These are phyloP conservation scores for Penicillium bovifimosum DNA, from an alignment of 495 filamentous ascomycete genomes.

Conservation along the genomic window DNA sequence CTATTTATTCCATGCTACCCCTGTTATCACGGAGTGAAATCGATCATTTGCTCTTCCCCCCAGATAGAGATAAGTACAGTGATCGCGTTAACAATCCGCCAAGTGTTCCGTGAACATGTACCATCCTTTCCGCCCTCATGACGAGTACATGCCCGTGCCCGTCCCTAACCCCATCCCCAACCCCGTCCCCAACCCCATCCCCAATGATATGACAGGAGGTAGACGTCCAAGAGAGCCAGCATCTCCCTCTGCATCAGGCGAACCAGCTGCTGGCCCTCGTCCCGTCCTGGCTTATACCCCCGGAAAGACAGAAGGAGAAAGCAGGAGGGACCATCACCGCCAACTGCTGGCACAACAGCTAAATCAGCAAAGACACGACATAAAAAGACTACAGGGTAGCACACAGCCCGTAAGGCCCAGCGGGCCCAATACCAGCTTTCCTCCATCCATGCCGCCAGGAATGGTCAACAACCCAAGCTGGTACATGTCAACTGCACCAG, in stretches of 20 bases:
- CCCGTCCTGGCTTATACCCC: background rate
- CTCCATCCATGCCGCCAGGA: background rate
- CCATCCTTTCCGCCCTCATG: background rate
- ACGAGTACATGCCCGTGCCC: background rate
- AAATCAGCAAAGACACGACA: background rate
- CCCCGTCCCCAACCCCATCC: conserved; percentile 3
- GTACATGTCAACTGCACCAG: background rate
- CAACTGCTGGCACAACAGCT: background rate
- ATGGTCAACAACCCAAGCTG: background rate
- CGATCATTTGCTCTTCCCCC: background rate
- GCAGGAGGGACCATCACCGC: background rate
- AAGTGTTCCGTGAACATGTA: background rate
- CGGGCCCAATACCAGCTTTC: background rate
- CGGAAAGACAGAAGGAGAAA: background rate
- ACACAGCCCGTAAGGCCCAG: background rate
- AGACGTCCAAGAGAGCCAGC: background rate
- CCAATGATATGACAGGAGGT: background rate
- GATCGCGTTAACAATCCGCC: background rate
- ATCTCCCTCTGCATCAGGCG: background rate
- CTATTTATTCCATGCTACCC: background rate
- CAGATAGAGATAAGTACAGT: too few species aligned
- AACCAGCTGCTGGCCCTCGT: background rate
- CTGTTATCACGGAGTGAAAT: background rate
- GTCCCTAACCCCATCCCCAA: conserved; percentile 3
- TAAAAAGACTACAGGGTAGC: background rate